These are phyloP conservation scores for Hsuehochloa calcarea DNA, from an alignment of 176 grass and related monocot genomes.

Conservation along the genomic window DNA sequence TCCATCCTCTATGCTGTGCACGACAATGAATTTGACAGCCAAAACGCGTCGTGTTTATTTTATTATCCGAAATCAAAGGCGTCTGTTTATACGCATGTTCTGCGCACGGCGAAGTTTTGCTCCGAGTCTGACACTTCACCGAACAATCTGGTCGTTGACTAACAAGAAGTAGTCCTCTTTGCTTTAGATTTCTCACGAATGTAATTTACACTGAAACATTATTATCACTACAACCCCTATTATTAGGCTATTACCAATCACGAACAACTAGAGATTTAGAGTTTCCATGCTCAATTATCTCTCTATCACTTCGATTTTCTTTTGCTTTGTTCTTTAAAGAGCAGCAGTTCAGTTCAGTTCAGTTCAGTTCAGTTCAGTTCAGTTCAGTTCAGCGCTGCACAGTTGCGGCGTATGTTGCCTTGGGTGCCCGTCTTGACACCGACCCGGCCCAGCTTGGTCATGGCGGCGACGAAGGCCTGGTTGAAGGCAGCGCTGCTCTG, in stretches of 20 bases:
- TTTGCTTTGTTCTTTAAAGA: neutral
- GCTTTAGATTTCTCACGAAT: too few species aligned
- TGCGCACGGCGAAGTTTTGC: neutral
- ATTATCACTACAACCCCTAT: too few species aligned
- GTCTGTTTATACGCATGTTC: neutral
- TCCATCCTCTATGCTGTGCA: neutral
- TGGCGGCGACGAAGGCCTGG: conserved; percentile 57
- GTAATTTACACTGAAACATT: too few species aligned
- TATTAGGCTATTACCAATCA: neutral
- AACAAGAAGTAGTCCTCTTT: neutral
- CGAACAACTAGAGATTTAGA: neutral
- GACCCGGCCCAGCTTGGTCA: conserved; percentile 68
- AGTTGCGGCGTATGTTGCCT: conserved; percentile 74
- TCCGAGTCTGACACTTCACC: neutral
- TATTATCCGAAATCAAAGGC: neutral
- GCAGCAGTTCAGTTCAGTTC: too few species aligned
- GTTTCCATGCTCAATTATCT: neutral
- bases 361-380: too few species aligned
- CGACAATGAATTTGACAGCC: neutral
- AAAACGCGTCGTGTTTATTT: neutral
- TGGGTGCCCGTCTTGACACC: conserved; percentile 74
- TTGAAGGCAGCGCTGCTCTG: conserved; percentile 47
- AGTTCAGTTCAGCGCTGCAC: conserved; percentile 55
- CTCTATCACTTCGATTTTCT: neutral
- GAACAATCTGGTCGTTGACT: neutral